Evolutionary conservation across 1,284 basidiomycete genomes (phyloP), one percentile per base, ranked within the genome.

Genomic region (Chalciporus sp.): DNA sequence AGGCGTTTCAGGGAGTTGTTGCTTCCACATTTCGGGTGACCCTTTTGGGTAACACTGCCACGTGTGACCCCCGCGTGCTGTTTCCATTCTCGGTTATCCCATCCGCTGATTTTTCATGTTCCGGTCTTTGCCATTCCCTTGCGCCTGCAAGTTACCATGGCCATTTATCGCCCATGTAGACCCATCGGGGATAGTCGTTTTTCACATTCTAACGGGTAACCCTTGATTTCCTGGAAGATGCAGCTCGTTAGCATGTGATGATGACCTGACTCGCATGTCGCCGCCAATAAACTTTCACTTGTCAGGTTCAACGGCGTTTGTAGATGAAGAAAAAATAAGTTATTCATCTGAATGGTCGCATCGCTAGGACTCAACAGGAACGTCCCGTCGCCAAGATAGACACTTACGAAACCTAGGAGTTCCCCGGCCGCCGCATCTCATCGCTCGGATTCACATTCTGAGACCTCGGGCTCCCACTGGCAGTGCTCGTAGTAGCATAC

Each of bases 1-100:
- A 17, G 9, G 17, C n/a, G 8, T 46, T 31, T 17, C 10, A 26
- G 26, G 26, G 40, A n/a, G 28, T 29, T 7, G 7, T 29, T 29
- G 28, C 28, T 7, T 29, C 29, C 29, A 31, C 29, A 31, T 31
- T 10, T 31, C 29, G 29, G 26, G 33, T 37, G 37, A 41, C 45
- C 39, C 37, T 44, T 44, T 55, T 27, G 3, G 20, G 47, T 42
- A 51, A 31, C 44, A 47, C 33, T 10, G 46, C 42, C 54, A 55
- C 54, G 49, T 52, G 49, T 43, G 46, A 42, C 42, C 14, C 3
- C 41, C 45, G 41, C 46, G 49, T 51, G 49, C 35, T 10, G 31
- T 19, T 42, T 5, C 33, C 27, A 12, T 50, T 47, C 37, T 41
- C 9, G 44, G 37, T 5, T 48, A 35, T 17, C 17, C n/a, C 35